Percentiles rank a stretch among this genome's conserved stretches.
Evolutionary conservation across 1,284 basidiomycete genomes (phyloP).

Genomic region (Fomitiporia mediterranea): DNA sequence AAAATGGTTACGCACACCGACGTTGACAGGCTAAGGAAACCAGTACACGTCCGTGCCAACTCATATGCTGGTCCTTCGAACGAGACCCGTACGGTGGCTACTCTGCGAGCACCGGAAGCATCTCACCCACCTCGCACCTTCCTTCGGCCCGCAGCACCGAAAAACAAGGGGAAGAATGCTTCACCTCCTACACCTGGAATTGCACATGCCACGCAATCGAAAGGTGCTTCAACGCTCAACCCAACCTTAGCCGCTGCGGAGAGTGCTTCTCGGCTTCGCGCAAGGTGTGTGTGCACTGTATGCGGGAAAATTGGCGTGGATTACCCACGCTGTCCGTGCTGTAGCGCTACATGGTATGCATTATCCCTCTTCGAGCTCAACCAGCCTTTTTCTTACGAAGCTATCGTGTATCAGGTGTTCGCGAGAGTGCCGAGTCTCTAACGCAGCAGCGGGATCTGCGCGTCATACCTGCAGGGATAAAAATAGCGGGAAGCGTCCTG

Average conservation of each 20-base stretch:
- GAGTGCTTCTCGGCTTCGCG: conserved; percentile 15
- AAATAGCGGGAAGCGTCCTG: background rate
- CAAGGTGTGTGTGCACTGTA: conserved; percentile 15
- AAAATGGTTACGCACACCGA: background rate
- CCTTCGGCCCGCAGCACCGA: background rate
- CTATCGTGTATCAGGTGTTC: conserved; percentile 9
- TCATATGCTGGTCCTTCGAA: background rate
- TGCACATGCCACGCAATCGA: background rate
- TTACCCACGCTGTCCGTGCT: conserved; percentile 19
- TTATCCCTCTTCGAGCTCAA: background rate
- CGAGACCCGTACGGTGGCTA: background rate
- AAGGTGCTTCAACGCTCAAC: background rate
- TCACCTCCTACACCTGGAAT: background rate
- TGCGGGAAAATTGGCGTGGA: conserved; percentile 17
- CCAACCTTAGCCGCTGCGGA: conserved; percentile 16
- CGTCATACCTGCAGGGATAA: conserved; percentile 9
- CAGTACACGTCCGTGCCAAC: conserved; percentile 6
- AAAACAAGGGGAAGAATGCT: background rate
- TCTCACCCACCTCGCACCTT: background rate
- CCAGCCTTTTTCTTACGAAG: background rate
- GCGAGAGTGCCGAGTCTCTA: conserved; percentile 12
- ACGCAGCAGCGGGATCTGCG: conserved; percentile 10
- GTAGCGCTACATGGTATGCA: conserved; percentile 13
- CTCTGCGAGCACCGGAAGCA: background rate
- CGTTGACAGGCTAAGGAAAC: background rate